These are phyloP conservation scores for Jatropha curcas DNA, from an alignment of 345 rosid genomes.

Conservation along the genomic window DNA sequence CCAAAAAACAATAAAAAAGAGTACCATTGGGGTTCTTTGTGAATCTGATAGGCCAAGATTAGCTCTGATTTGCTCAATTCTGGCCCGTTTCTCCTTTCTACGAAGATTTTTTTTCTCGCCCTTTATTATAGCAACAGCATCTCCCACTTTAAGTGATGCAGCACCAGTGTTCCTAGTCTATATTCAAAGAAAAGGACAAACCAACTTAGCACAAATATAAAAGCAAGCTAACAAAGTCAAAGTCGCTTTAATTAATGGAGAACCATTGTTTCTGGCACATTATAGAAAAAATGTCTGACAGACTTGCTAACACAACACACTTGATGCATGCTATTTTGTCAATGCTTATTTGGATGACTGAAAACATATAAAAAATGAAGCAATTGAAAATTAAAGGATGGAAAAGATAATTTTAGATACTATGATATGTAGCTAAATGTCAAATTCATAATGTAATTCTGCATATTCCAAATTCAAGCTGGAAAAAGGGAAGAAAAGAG, in stretches of 20 bases:
- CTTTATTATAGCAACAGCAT: conserved; percentile 87
- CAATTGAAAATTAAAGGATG: neutral
- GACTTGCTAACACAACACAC: neutral
- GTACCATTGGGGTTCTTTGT: conserved; percentile 90
- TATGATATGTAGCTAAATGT: neutral
- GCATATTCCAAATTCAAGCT: neutral
- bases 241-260: too few relatives aligned
- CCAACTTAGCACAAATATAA: too few relatives aligned
- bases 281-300: neutral
- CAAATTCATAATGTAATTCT: neutral
- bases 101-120: conserved; percentile 71
- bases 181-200: neutral
- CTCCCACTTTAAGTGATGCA: conserved; percentile 61
- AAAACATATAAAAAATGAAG: neutral
- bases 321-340: too few relatives aligned
- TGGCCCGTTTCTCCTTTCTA: conserved; percentile 88
- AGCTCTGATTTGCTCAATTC: conserved; percentile 94
- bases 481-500: neutral
- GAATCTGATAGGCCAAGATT: conserved; percentile 94
- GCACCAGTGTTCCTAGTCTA: conserved; percentile 45
- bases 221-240: neutral
- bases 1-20: conserved; percentile 1
- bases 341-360: neutral
- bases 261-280: neutral
- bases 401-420: neutral